These are phyloP conservation scores for Amanita pallidorosea DNA, from an alignment of 768 basidiomycete species.

Conservation along the genomic window DNA sequence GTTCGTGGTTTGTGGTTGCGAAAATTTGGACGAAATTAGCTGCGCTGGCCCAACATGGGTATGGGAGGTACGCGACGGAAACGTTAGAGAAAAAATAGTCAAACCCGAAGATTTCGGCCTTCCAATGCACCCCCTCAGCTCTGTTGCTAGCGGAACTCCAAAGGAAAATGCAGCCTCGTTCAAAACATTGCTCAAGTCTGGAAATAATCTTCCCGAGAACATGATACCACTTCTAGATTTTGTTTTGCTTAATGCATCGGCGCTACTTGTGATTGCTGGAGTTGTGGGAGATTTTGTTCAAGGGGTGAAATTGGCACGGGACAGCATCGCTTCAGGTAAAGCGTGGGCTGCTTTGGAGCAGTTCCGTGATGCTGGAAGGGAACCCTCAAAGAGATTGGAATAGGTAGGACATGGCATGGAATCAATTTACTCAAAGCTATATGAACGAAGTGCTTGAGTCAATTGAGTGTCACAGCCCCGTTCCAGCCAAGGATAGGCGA, in stretches of 20 bases:
- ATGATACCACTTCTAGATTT: conserved; percentile 70
- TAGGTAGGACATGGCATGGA: background rate
- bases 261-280: conserved; percentile 79
- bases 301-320: conserved; percentile 58
- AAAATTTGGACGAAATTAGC: conserved; percentile 90
- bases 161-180: conserved; percentile 75
- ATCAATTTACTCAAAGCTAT: background rate
- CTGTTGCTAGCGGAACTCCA: conserved; percentile 68
- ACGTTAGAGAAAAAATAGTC: conserved; percentile 50
- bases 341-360: conserved; percentile 48
- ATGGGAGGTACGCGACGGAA: conserved; percentile 70
- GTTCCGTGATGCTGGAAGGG: conserved; percentile 34
- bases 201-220: conserved; percentile 39
- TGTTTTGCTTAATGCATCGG: conserved; percentile 85
- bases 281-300: conserved; percentile 57
- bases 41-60: conserved; percentile 83
- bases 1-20: conserved; percentile 87
- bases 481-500: conserved; percentile 57
- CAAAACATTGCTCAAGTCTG: conserved; percentile 48
- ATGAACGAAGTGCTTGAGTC: background rate
- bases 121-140: conserved; percentile 49
- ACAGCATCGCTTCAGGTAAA: conserved; percentile 45
- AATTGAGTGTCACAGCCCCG: background rate
- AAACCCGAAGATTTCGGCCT: conserved; percentile 76
- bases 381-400: conserved; percentile 7